These are phyloP conservation scores for Solanum paucissectum DNA, from an alignment of 257 asterid genomes.

Conservation along the genomic window DNA sequence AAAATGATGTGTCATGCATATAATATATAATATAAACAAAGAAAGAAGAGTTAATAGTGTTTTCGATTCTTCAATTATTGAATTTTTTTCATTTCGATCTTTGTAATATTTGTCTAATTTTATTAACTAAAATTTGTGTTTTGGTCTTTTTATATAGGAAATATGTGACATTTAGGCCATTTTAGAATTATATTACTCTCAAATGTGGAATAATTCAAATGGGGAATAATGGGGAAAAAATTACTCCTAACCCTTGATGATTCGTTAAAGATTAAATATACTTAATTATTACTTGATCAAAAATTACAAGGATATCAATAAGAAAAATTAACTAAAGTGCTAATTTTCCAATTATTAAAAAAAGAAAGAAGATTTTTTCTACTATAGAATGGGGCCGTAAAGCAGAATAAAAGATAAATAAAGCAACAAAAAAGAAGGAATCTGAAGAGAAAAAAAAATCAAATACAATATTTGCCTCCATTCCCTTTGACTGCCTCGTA, in stretches of 20 bases:
- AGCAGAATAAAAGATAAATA: constrained; percentile 5
- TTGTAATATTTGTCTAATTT: background rate
- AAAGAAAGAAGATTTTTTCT: background rate
- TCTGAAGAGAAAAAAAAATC: constrained; percentile 3
- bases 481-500: constrained; percentile 39
- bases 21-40: background rate
- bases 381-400: constrained; percentile 26
- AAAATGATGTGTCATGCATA: background rate
- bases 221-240: no score
- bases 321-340: background rate
- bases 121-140: background rate
- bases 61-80: background rate
- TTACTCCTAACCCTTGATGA: background rate
- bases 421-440: constrained; percentile 8
- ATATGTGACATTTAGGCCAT: background rate
- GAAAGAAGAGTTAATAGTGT: background rate
- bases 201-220: background rate
- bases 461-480: background rate
- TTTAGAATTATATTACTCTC: background rate
- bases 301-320: background rate
- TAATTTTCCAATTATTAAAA: no score
- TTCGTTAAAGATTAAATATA: background rate
- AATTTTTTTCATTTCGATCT: background rate
- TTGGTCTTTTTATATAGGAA: background rate
- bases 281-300: background rate